phyloP scores from a whole-genome alignment of 1,139 yeast genomes.

The Geotrichum fermentans region DNA sequence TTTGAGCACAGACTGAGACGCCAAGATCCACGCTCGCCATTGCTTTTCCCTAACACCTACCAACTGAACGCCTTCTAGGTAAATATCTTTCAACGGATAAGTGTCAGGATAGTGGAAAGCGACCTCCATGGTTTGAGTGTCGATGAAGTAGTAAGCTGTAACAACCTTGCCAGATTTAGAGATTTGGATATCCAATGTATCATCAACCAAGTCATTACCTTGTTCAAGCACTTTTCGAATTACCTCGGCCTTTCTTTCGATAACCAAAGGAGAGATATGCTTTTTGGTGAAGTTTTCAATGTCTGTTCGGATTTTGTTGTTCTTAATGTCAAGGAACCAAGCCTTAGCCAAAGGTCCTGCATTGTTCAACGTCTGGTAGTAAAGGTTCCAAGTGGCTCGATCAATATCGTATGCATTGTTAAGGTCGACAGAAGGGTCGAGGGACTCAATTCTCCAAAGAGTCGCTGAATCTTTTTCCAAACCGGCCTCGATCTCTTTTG shows the following conservation, averaged over 20 bases:
- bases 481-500: constrained; percentile 22
- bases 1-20: constrained; percentile 51
- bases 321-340: constrained; percentile 66
- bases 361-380: constrained; percentile 52
- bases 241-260: constrained; percentile 53
- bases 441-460: constrained; percentile 18
- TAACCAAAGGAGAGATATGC: constrained; percentile 60
- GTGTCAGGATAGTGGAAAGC: constrained; percentile 63
- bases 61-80: constrained; percentile 71
- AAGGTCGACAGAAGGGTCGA: constrained; percentile 32
- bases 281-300: constrained; percentile 61
- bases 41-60: constrained; percentile 88
- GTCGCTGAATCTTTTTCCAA: constrained; percentile 17
- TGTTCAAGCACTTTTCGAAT: constrained; percentile 40
- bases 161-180: constrained; percentile 64
- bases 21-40: constrained; percentile 94
- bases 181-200: constrained; percentile 58
- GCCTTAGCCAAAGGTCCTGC: constrained; percentile 64
- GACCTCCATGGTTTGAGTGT: constrained; percentile 84
- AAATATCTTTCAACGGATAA: constrained; percentile 70
- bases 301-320: constrained; percentile 50
- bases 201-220: constrained; percentile 44
- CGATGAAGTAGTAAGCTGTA: constrained; percentile 69
- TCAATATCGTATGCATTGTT: constrained; percentile 26
- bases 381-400: constrained; percentile 41